Base-by-base conservation (phyloP, 2,329 filamentous ascomycete genomes). In the Pseudogymnoascus sp. region DNA sequence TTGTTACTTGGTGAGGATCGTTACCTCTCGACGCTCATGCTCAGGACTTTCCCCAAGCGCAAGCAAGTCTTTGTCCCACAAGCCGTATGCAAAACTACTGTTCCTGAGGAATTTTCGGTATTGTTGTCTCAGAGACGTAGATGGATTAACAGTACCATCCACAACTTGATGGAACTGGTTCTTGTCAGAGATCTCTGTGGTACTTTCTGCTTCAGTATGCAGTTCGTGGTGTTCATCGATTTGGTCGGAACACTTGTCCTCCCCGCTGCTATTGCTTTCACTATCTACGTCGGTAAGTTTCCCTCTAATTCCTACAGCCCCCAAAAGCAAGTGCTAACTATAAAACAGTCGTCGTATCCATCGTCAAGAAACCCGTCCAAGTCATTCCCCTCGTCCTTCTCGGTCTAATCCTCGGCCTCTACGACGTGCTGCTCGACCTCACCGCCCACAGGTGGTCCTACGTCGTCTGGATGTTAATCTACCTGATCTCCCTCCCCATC, bases 171-270 rank as follows among this genome's bases (percentile, higher is more conserved):
- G 90, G 95, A 99, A 76, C 85, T 99, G 64, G 87, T 97, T 61
- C 84, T 99, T 35, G 96, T 99, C 49, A 87, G 93, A 67, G 95
- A 99, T 79, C 84, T 99, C 14, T 99, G 95, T 73, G 95, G 95
- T 68, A 99, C 95, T 2, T 99, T 99, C 80, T 99, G 96, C 81
- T 99, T 99, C 81, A 96, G 91, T 76, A 99, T 99, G 95, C 95
- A 99, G 77, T 99, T 99, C 74, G 88, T 99, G 67, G 89, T 99
- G 66, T 96, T 93, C 74, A 90, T 99, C 72, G 95, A 99, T 77
- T 82, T 99, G 62, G 84, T 97, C 62, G 95, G 95, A 70, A 99
- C 96, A 1, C 81, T 99, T 61, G 95, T 99, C 9, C 82, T 99
- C 21, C 95, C 95, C 2, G 96, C 95, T 55, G 96, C 96, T 68